Percentiles rank a stretch among this genome's conserved stretches.
Conservation (phyloP, 306 rosid genomes). For the Delonix regia region DNA sequence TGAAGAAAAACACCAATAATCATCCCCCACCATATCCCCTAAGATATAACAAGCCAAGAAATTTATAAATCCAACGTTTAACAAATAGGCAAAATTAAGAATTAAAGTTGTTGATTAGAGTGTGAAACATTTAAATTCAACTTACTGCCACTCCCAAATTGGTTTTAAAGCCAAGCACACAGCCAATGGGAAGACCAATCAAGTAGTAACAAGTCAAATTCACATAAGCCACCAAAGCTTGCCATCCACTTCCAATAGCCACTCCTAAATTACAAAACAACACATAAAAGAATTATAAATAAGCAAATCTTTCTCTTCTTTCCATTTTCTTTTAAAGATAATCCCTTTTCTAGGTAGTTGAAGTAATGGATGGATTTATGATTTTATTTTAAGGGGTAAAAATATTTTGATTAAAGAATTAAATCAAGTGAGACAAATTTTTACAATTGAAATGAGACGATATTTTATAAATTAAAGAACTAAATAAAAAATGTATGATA, state of each 20-base stretch:
- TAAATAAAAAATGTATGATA: too few species aligned
- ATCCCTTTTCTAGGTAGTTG: too few species aligned
- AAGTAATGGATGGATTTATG: too few species aligned
- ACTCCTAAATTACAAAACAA: conserved; percentile 38
- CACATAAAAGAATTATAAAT: neutral
- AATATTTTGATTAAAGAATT: too few species aligned
- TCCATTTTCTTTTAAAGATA: too few species aligned
- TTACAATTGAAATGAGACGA: too few species aligned
- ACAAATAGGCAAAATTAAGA: too few species aligned
- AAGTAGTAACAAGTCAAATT: conserved; percentile 47
- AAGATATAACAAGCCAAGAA: neutral
- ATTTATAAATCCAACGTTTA: neutral
- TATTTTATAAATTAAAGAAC: too few species aligned
- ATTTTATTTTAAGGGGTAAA: too few species aligned
- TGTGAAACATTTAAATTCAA: neutral
- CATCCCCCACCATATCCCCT: conserved; percentile 67
- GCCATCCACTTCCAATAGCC: conserved; percentile 57
- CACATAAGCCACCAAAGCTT: conserved; percentile 45
- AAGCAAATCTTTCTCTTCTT: too few species aligned
- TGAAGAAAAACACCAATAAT: conserved; percentile 52
- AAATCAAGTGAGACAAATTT: too few species aligned
- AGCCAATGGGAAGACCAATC: conserved; percentile 48
- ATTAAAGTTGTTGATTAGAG: too few species aligned
- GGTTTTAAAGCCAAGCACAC: conserved; percentile 33
- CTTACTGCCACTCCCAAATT: conserved; percentile 41